Base-by-base conservation (phyloP, 768 basidiomycete species). In the Chalciporus piperatus region DNA sequence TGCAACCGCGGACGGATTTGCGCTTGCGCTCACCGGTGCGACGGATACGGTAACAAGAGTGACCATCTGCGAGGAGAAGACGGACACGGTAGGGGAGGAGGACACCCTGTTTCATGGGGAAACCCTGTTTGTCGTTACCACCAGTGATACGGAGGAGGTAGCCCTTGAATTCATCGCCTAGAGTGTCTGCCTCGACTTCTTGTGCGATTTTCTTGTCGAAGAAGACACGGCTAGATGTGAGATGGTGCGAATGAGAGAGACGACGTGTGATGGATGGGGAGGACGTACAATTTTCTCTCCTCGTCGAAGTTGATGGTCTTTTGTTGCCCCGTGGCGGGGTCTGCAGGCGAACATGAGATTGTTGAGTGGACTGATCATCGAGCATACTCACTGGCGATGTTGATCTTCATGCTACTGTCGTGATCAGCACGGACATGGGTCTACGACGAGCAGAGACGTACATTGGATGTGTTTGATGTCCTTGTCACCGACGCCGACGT, bases 61-160 rank as follows among this genome's bases (percentile, higher is more conserved):
- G 96, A 46, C 94, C 94, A 72, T 96, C 91, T 57, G 90, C 64
- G 69, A 99, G 89, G 66, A 98, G 90, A 59, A 99, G 89, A 56
- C 83, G 79, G 63, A 95, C 92, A 82, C 96, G 94, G 77, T 92
- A 70, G 52, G 92, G 92, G 65, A 96, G 82, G 55, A 98, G 89
- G 60, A 98, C 90, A 77, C 96, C 95, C 77, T 99, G 96, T 76
- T 98, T 98, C 93, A 98, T 97, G 43, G 94, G 93, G 82, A 97
- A 96, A 68, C 94, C 93, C 72, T 95, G 92, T 78, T 93, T 92
- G 85, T 98, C 94, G 80, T 98, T 98, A 58, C 96, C 92, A 64
- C 95, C 95, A 27, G 92, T 95, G 78, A 99, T 90, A 65, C 93
- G 87, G 81, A 97, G 84, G 71, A 98, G 75, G 77, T 97, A 98